Evolutionary conservation across 768 basidiomycete species (phyloP).

Genomic region (Lactifluus rugatus): DNA sequence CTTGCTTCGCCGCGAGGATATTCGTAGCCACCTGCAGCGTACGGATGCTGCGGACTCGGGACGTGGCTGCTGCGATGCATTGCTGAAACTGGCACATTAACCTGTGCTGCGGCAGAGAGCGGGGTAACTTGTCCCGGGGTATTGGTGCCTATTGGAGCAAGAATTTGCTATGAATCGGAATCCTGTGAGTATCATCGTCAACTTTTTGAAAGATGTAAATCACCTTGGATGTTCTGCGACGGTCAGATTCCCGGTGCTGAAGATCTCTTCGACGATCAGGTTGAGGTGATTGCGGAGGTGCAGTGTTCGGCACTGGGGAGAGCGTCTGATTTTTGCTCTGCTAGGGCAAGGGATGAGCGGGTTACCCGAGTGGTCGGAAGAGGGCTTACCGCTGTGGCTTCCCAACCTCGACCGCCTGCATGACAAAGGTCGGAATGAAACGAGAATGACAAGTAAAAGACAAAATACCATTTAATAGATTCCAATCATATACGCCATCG

Average conservation of each 20-base stretch:
- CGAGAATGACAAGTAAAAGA: not conserved
- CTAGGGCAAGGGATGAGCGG: not conserved
- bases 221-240: constrained; percentile 51
- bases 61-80: constrained; percentile 36
- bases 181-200: constrained; percentile 66
- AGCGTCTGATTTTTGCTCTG: constrained; percentile 59
- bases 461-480: constrained; percentile 63
- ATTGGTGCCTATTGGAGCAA: constrained; percentile 43
- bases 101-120: constrained; percentile 65
- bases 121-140: constrained; percentile 53
- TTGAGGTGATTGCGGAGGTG: constrained; percentile 32
- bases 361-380: not conserved
- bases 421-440: not conserved
- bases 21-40: constrained; percentile 60
- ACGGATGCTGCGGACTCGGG: constrained; percentile 51
- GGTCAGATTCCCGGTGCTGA: constrained; percentile 47
- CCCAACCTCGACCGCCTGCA: constrained; percentile 89
- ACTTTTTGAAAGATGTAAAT: constrained; percentile 67
- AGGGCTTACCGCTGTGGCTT: constrained; percentile 58
- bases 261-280: constrained; percentile 50
- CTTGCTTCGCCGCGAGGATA: constrained; percentile 31
- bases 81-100: constrained; percentile 57
- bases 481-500: constrained; percentile 96
- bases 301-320: constrained; percentile 51
- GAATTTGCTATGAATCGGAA: constrained; percentile 49